Evolutionary conservation across 768 basidiomycete genomes (phyloP), one percentile per base, ranked within the genome.

Genomic region (Xerocomellus intermedius): DNA sequence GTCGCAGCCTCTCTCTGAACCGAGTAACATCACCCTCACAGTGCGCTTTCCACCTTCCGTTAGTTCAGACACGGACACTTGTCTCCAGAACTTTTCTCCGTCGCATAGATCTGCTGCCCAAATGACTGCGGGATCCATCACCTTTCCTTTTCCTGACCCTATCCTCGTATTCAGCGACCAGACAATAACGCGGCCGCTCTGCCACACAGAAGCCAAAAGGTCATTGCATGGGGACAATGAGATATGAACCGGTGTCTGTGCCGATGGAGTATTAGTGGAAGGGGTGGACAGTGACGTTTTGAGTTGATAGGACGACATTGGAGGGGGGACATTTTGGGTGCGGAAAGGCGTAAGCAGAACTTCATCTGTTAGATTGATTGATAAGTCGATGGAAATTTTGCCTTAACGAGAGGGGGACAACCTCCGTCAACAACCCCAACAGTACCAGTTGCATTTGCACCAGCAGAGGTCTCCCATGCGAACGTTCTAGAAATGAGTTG

Each of bases 281-380:
- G 55, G 17, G 52, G 52, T 12, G 26, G 60, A 43, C 10, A 56
- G 39, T 13, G 66, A 45, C 50, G 71, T 19, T 67, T 72, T 43
- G 48, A 83, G 72, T 38, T 72, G 71, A 60, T 79, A 77, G 2
- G 92, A 87, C 1, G 86, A 90, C 93, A 97, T 95, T 0, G 97
- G 97, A n/a, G 97, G 97, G n/a, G 96, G 97, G 5, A 96, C 82
- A 66, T 97, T 98, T 73, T 96, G 91, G 1, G 84, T 82, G 38
- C 94, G 82, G 79, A 98, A 98, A 16, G 97, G 91, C 2, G 96
- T 99, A 38, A 99, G 75, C 4, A 95, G 81, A 52, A 92, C 73
- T 21, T 75, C 77, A 2, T 83, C 94, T 96, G 68, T 42, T 26
- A 17, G 43, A 47, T 19, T 21, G n/a, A 13, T 30, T 16, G 39